Conservation (phyloP, 1,139 yeast species). For the Suzukiozyma palmioleophila region DNA sequence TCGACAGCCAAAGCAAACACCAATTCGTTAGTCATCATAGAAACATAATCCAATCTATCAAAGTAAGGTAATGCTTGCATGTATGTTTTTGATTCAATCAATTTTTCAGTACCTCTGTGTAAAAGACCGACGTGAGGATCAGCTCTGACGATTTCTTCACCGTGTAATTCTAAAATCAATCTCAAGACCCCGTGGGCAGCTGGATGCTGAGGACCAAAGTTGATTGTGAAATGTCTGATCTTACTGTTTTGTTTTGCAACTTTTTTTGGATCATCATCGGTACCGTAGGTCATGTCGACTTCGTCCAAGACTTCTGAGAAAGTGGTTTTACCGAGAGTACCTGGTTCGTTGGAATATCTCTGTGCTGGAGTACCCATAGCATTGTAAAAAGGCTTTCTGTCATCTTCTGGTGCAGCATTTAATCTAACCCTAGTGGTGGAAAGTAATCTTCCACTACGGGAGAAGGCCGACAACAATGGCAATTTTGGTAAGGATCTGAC, state of each 20-base stretch:
- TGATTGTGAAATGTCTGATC: slow-evolving; percentile 82
- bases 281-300: slow-evolving; percentile 45
- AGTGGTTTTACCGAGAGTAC: slow-evolving; percentile 37
- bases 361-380: slow-evolving; percentile 37
- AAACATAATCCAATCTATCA: slow-evolving; percentile 83
- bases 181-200: slow-evolving; percentile 94
- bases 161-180: slow-evolving; percentile 78
- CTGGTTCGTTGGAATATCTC: slow-evolving; percentile 30
- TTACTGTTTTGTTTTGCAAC: slow-evolving; percentile 49
- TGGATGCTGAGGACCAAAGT: slow-evolving; percentile 93
- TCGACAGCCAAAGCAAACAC: slow-evolving; percentile 83
- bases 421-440: slow-evolving; percentile 6
- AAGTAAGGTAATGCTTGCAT: slow-evolving; percentile 86
- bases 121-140: slow-evolving; percentile 88
- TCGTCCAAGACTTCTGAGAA: slow-evolving; percentile 46
- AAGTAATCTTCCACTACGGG: not conserved
- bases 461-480: not conserved
- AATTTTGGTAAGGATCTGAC: not conserved
- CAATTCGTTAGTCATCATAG: slow-evolving; percentile 92
- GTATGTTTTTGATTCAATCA: slow-evolving; percentile 79
- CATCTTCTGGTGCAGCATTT: slow-evolving; percentile 13
- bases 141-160: slow-evolving; percentile 82
- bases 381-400: slow-evolving; percentile 25
- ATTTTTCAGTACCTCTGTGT: slow-evolving; percentile 87
- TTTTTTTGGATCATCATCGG: slow-evolving; percentile 41